Conservation (phyloP, 768 basidiomycete species). For the Rhodosporidiobolus sp. region DNA sequence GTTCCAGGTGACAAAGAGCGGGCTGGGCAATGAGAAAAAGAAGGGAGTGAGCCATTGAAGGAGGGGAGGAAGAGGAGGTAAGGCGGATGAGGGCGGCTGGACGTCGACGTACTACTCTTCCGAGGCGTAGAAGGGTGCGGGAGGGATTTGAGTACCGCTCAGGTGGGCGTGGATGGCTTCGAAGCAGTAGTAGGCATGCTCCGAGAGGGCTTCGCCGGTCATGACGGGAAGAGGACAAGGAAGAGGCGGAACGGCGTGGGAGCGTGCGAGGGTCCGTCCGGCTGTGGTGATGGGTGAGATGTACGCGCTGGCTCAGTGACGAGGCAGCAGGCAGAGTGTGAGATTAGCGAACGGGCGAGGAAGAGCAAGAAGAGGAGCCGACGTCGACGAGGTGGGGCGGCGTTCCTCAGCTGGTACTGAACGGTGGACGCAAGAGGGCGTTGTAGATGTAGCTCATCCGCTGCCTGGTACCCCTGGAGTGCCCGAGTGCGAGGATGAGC, state of each 20-base stretch:
- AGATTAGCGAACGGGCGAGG: background rate
- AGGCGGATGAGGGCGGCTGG: too few species aligned
- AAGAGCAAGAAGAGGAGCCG: background rate
- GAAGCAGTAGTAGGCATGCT: slow-evolving; percentile 52
- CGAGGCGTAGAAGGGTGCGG: slow-evolving; percentile 50
- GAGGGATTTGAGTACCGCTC: slow-evolving; percentile 49
- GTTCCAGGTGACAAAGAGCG: slow-evolving; percentile 97
- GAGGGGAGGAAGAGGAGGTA: background rate
- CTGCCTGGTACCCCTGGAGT: too few species aligned
- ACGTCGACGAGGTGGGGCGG: background rate
- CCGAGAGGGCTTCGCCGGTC: slow-evolving; percentile 20
- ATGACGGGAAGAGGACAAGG: background rate
- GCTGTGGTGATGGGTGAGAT: background rate
- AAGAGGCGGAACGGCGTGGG: background rate
- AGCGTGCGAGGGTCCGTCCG: background rate
- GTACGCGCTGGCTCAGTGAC: too few species aligned
- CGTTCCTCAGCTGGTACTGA: background rate
- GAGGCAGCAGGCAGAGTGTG: too few species aligned
- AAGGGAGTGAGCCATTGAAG: slow-evolving; percentile 15
- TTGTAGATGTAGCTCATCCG: too few species aligned
- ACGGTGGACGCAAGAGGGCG: background rate
- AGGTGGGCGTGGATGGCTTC: slow-evolving; percentile 49
- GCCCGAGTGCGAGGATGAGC: too few species aligned
- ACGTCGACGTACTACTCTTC: slow-evolving; percentile 77
- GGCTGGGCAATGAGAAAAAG: slow-evolving; percentile 54